Evolutionary conservation across 73 alveolate species (phyloP), one percentile per base, ranked within the genome.

Genomic region (Paramecium biaurelia): DNA sequence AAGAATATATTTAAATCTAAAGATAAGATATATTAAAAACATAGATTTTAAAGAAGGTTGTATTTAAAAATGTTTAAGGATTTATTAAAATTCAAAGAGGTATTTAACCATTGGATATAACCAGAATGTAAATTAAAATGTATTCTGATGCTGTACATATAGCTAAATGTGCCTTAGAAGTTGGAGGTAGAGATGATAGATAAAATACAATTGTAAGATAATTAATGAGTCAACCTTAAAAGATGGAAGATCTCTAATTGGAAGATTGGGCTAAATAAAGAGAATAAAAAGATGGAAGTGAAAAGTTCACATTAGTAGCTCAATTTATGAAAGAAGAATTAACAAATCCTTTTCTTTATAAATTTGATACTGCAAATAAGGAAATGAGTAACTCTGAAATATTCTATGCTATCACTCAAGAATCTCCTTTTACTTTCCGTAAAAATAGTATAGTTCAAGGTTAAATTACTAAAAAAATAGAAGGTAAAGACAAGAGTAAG

Each of bases 151-250:
- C 90, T 6, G 21, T 34, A 1, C 90, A 79, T 45, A 79, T 79
- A 14, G 90, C 90, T n/a, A 79, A 45, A 79, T 79, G 76, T 79
- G 90, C 90, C 0, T 30, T 79, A 23, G 90, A 79, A 10, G 74
- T 79, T 42, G 45, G 56, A 6, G 90, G 70, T 1, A 41, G 56
- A n/a, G 90, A 79, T 42, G 90, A 79, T 24, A 79, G 23, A 24
- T 42, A 79, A 2, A 79, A 79, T 79, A n/a, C 90, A 5, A 24
- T 79, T 26, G 76, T 79, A 0, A 79, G 90, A 45, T 24, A 79
- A 79, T 47, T 79, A 11, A 79, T 79, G 90, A 41, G 56, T 30
- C n/a, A 47, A 45, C 74, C 70, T 21, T 10, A 23, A 12, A 79
- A 79, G 20, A 79, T 79, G 76, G 90, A 79, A 12, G 90, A 79